Base-by-base conservation (phyloP, 2,329 filamentous ascomycete species). In the Ceratocystis albifundus region DNA sequence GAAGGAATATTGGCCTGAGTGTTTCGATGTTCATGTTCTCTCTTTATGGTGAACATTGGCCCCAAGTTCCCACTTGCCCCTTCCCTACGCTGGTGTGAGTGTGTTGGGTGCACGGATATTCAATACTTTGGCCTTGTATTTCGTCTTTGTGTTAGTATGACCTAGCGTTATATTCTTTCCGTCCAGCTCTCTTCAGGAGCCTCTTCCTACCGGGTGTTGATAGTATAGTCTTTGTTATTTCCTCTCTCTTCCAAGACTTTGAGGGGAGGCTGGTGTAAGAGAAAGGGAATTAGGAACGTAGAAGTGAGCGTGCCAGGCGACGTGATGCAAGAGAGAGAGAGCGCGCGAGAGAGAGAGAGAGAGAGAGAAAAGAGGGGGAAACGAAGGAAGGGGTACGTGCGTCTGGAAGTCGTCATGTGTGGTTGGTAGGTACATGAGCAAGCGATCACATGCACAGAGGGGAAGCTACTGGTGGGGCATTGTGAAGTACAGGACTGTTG, bases 1-100 rank as follows among this genome's bases (percentile, higher is more conserved):
- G 25, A 57, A 57, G 53, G 53, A 57, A 57, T 57, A 25, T 57
- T 57, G 53, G 53, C 28, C 53, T 57, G 53, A 57, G 53, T 57
- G 53, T 57, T 57, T 57, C 20, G 22, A n/a, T 57, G 12, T 57
- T 57, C 20, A 15, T 57, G 28, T 57, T 30, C 25, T 57, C 53
- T 57, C 22, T 57, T 32, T 57, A 57, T 57, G 53, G 28, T 57
- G 53, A 57, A 32, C 28, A 32, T 32, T 57, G 28, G 28, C 53
- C 53, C 48, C 7, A 22, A 53, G 48, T 25, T 20, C 48, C 48
- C 20, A 5, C 20, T 20, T 22, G 3, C 28, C 28, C 20, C 50
- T 28, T 28, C 25, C 25, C 50, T 55, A 25, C 50, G 25, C 20
- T 20, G 30, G 10, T 57, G 25, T 32, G 15, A 12, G 30, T 57